Base-by-base conservation (phyloP, 345 rosid species). In the Pistacia integerrima region DNA sequence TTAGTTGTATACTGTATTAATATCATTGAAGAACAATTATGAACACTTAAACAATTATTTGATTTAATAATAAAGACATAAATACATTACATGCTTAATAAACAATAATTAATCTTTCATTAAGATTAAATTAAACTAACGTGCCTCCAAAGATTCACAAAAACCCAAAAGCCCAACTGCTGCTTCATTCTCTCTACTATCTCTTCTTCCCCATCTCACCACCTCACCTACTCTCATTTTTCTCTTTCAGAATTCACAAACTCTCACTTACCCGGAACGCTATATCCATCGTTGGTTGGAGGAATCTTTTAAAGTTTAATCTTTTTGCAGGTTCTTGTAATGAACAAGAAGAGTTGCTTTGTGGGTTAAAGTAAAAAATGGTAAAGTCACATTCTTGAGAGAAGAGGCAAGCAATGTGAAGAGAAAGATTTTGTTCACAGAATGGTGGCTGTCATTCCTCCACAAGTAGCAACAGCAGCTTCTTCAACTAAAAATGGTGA, bases 401-500 rank as follows among this genome's bases (percentile, higher is more conserved):
- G 87, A 84, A 84, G 80, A 73, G 63, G 77, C 54, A 72, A 13
- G 81, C 54, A 72, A 13, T 69, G 59, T 65, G 63, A 49, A 58
- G 69, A 58, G 67, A 74, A 52, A 76, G 77, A 64, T 46, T 63
- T 68, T 69, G 49, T 74, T 62, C 30, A 38, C 63, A 91, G 48
- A 74, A 91, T 91, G 97, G 96, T 93, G 87, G 96, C 87, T 82
- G 96, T 88, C 20, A 54, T 81, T 74, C 75, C 90, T 70, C 87
- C 73, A 71, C 76, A 88, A 76, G 86, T 82, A 69, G 83, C 87
- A 60, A 77, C 89, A 74, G 70, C 46, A 41, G 46, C 46, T 41
- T 5, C 46, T 41, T 0, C 46, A 41, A 6, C 46, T 8, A 74
- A 75, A 79, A 80, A 69, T 80, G 74, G 67, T 64, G 82, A 54